These are phyloP conservation scores for Diaporthe destruens DNA, from an alignment of 2,329 filamentous ascomycete species.

Conservation along the genomic window DNA sequence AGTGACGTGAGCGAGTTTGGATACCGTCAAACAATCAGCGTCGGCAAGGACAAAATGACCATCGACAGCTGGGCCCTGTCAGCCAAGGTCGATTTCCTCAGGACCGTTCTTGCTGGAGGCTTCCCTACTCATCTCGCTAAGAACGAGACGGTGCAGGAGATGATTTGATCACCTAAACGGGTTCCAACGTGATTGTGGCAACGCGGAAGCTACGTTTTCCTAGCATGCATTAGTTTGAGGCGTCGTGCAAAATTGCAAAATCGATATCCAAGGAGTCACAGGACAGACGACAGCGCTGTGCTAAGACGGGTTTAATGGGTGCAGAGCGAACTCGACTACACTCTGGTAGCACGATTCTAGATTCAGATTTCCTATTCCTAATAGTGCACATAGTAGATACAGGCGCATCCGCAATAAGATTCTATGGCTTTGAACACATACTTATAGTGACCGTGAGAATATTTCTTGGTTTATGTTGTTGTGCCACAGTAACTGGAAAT, in stretches of 20 bases:
- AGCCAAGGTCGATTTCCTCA: slow-evolving; percentile 62
- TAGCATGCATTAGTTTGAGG: not conserved
- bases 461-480: not conserved
- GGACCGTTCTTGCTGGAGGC: slow-evolving; percentile 61
- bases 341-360: slow-evolving; percentile 3
- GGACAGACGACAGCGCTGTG: not conserved
- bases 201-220: slow-evolving; percentile 35
- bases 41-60: slow-evolving; percentile 58
- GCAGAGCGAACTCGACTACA: slow-evolving; percentile 10
- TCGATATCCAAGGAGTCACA: slow-evolving; percentile 38
- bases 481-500: not conserved
- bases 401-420: not conserved
- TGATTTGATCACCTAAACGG: slow-evolving; percentile 51
- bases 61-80: slow-evolving; percentile 67
- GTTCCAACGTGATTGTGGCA: slow-evolving; percentile 43
- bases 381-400: not conserved
- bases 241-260: slow-evolving; percentile 30
- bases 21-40: slow-evolving; percentile 64
- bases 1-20: slow-evolving; percentile 62
- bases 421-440: too few relatives aligned
- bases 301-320: not conserved
- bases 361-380: slow-evolving; percentile 1
- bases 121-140: slow-evolving; percentile 55
- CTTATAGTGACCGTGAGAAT: not conserved
- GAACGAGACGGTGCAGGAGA: slow-evolving; percentile 55